phyloP scores from a whole-genome alignment of 306 rosid genomes.

The Prunus padus region DNA sequence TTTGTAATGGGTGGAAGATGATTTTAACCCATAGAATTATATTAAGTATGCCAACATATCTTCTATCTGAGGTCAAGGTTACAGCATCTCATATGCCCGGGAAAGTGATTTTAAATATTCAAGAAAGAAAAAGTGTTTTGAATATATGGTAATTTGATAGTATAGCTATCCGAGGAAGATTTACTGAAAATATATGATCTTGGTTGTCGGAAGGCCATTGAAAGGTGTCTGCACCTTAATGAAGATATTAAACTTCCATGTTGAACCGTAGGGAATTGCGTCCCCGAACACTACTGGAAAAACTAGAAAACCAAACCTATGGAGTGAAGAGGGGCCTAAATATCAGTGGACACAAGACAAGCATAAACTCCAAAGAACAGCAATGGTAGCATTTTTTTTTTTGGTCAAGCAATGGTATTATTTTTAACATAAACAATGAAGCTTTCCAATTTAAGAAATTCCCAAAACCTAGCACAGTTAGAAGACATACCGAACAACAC shows the following conservation, averaged over 20 bases:
- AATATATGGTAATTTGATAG: not conserved
- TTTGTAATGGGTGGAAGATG: not conserved
- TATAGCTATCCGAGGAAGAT: not conserved
- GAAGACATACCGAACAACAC: constrained; percentile 74
- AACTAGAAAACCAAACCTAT: not conserved
- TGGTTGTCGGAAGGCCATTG: constrained; percentile 1
- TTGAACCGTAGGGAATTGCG: not conserved
- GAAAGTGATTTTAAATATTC: not conserved
- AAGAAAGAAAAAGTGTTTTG: not conserved
- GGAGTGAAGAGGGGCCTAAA: constrained; percentile 3
- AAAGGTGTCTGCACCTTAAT: not conserved
- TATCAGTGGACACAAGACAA: not conserved
- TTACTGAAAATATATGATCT: not conserved
- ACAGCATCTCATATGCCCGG: not conserved
- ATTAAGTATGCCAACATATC: not conserved
- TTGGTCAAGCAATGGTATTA: too few species aligned
- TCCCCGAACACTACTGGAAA: not conserved
- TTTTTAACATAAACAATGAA: not conserved
- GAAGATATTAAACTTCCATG: not conserved
- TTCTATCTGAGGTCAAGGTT: not conserved
- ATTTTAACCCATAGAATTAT: not conserved
- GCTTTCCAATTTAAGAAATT: constrained; percentile 7
- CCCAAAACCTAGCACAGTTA: constrained; percentile 1
- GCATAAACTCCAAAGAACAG: not conserved
- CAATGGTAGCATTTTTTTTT: not conserved